A percentile compares a stretch with the other conserved stretches of the same genome.
Evolutionary conservation across 352 stramenopile species (phyloP).

Genomic region (Phytopythium litorale): DNA sequence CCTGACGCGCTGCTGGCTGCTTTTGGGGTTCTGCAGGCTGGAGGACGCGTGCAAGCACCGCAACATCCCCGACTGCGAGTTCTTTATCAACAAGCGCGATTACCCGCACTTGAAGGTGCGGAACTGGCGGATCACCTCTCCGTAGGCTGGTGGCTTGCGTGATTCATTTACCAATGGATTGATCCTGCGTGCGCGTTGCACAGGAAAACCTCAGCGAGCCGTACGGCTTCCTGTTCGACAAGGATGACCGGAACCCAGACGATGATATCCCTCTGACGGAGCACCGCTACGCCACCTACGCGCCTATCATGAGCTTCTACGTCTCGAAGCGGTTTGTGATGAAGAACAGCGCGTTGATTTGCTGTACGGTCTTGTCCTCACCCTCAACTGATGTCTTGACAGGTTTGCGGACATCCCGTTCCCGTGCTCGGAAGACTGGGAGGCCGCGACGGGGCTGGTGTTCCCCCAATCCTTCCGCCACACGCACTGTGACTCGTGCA

Average conservation of each 20-base stretch:
- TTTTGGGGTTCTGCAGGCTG: conserved; percentile 38
- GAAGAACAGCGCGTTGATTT: neutral
- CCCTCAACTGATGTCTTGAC: neutral
- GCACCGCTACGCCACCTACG: conserved; percentile 92
- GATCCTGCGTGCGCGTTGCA: neutral
- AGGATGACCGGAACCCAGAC: conserved; percentile 93
- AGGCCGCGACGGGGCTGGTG: conserved; percentile 88
- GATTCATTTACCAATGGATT: conserved; percentile 8
- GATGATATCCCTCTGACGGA: conserved; percentile 92
- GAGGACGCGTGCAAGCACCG: conserved; percentile 94
- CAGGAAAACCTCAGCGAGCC: conserved; percentile 94
- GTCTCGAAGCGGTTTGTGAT: conserved; percentile 69
- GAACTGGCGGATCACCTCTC: neutral
- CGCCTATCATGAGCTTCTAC: conserved; percentile 98
- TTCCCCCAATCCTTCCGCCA: conserved; percentile 91
- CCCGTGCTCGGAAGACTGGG: conserved; percentile 95
- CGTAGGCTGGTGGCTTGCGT: neutral
- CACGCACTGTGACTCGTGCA: conserved; percentile 76
- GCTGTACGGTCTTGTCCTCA: too few relatives aligned
- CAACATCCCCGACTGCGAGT: conserved; percentile 97
- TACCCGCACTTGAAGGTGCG: conserved; percentile 97
- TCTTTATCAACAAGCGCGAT: conserved; percentile 99
- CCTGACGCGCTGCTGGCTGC: neutral
- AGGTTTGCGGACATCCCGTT: conserved; percentile 98
- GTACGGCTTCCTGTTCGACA: conserved; percentile 98